These are phyloP conservation scores for Potentilla sterilis DNA, from an alignment of 306 rosid species.

Conservation along the genomic window DNA sequence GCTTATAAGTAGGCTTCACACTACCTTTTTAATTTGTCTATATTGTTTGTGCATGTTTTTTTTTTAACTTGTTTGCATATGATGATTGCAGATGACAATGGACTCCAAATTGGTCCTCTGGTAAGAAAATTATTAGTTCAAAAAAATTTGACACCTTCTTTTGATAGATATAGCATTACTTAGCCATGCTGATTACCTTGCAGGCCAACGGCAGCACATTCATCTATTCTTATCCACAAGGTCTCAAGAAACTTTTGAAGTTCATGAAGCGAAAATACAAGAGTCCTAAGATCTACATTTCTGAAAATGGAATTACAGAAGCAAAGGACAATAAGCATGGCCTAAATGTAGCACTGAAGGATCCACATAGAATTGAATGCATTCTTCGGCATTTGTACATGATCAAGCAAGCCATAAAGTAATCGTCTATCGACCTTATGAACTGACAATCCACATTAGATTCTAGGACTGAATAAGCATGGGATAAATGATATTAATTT, in stretches of 20 bases:
- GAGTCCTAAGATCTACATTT: conserved; percentile 18
- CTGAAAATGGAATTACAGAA: conserved; percentile 23
- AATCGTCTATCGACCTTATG: not conserved
- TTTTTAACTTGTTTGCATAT: not conserved
- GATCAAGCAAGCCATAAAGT: conserved; percentile 25
- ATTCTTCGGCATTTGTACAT: conserved; percentile 21
- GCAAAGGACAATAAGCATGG: not conserved
- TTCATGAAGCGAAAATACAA: conserved; percentile 25
- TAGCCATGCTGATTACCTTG: not conserved
- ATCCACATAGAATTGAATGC: conserved; percentile 17
- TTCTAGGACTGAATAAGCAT: not conserved
- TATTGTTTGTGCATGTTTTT: not conserved
- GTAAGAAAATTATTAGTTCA: not conserved
- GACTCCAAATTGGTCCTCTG: not conserved
- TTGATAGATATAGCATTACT: not conserved
- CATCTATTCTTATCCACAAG: conserved; percentile 24
- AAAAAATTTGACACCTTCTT: not conserved
- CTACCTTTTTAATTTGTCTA: not conserved
- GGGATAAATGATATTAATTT: not conserved
- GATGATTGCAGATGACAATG: not conserved
- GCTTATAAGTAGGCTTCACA: not conserved
- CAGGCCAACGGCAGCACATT: conserved; percentile 19
- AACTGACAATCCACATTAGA: too few species aligned
- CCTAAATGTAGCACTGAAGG: conserved; percentile 17
- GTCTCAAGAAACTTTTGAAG: conserved; percentile 29